phyloP scores from a whole-genome alignment of 768 basidiomycete species.

The Phanerodontia chrysosporium region DNA sequence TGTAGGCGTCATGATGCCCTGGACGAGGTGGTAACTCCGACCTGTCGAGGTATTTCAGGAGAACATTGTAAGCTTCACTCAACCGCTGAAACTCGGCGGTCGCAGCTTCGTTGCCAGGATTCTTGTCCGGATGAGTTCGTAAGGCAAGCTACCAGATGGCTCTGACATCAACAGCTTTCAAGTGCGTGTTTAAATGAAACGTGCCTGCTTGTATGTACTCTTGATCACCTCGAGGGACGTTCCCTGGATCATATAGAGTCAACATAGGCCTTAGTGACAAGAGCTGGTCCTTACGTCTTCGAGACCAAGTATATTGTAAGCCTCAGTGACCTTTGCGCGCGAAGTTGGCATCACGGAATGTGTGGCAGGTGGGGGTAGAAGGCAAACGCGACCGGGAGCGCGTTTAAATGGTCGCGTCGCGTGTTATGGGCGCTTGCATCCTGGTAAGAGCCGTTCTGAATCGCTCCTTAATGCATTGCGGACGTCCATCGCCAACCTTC shows the following conservation, averaged over 20 bases:
- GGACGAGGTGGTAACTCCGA: conserved; percentile 25
- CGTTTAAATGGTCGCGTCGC: conserved; percentile 7
- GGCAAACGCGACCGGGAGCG: conserved; percentile 11
- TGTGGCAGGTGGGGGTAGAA: conserved; percentile 1
- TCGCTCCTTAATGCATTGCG: too few species aligned
- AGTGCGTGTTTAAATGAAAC: not conserved
- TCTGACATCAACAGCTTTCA: conserved; percentile 2
- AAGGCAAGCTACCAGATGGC: conserved; percentile 46
- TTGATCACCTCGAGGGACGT: conserved; percentile 62
- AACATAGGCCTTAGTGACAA: not conserved
- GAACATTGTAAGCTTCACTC: conserved; percentile 61
- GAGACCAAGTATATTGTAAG: conserved; percentile 45
- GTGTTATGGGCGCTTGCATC: conserved; percentile 8
- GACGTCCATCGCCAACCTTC: too few species aligned
- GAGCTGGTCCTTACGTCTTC: conserved; percentile 38
- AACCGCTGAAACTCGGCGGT: conserved; percentile 68
- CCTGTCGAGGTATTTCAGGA: conserved; percentile 51
- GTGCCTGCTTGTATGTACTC: conserved; percentile 63
- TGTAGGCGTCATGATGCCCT: not conserved
- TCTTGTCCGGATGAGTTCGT: conserved; percentile 75
- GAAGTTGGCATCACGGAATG: conserved; percentile 30
- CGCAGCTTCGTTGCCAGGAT: conserved; percentile 58
- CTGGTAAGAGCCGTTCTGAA: not conserved
- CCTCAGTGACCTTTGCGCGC: conserved; percentile 32
- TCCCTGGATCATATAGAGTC: conserved; percentile 35